Base-by-base conservation (phyloP, 805 yeast genomes). In the Lipomyces sp. region DNA sequence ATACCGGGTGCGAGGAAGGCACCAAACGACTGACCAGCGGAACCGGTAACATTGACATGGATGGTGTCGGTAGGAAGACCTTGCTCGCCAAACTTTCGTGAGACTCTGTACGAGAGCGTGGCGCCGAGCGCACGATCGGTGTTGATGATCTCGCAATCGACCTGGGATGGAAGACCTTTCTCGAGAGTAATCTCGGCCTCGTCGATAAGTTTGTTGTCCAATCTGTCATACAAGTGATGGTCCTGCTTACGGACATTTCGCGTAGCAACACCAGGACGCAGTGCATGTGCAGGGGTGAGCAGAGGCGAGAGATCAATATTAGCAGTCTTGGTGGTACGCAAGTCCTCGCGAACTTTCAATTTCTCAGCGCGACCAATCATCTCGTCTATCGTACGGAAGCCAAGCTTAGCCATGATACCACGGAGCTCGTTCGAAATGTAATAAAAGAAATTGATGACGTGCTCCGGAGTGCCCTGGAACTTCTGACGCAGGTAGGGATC, bases 11-110 rank as follows among this genome's bases (percentile, higher is more conserved):
- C 96, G 74, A 95, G 84, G 83, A 91, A 94, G 1, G 98, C 99
- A 82, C 99, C 99, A 76, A 95, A 94, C 2, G 98, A 92, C 82
- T 94, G 99, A 75, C 99, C 99, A 35, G 99, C 99, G 64, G 93
- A 89, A 71, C 99, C 99, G 75, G 83, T 84, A 65, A 90, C 86
- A 76, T 93, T 90, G 54, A 93, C 98, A 73, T 93, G 98, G 71
- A 94, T 89, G 18, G 98, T 95, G 79, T 95, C 98, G 74, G 91
- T 94, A 29, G 99, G 99, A 75, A 94, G 83, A 45, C 98, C 97
- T 69, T 86, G 82, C 75, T 93, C 97, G 71, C 99, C 99, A 77
- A 92, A 94, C 70, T 84, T 87, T 82, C 94, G 94, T 50, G 98
- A 92, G 59, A 94, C 89, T 75, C 98, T 86, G 83, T 94, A 95